Base-by-base conservation (phyloP, 2,329 filamentous ascomycete species). In the Ophiostoma fasciatum region DNA sequence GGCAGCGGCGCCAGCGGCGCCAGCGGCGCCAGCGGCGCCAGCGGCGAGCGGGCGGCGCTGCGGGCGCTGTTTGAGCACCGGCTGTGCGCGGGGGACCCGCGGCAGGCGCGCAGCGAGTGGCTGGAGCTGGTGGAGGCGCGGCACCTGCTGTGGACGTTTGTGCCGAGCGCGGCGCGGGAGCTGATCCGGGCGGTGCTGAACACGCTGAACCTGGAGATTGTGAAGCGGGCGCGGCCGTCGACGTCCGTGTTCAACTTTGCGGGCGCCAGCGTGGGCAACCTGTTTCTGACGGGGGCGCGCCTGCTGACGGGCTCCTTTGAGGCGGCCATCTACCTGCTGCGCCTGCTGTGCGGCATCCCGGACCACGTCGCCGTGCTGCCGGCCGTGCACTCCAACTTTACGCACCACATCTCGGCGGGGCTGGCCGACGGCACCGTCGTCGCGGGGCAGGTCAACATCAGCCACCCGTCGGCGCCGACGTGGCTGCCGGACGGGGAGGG, bases 271-370 rank as follows among this genome's bases (percentile, higher is more conserved):
- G 71, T 87, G 8, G 82, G 82, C 8, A 88, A 88, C 49, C 58
- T 88, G 15, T 88, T 88, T 50, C 59, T 88, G 32, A 85, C 82
- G 0, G 88, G 85, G 1, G 87, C 84, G 0, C 74, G 88, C 2
- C 68, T 96, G 10, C 94, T 94, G 59, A 85, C 83, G 1, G 88
- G 88, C 22, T 88, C 80, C 40, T 88, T 96, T 45, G 90, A 96
- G 55, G 82, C 81, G 7, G 83, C 84, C 28, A 90, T 96, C 43
- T 94, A 94, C 52, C 71, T 96, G 3, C 68, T 96, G 5, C 81
- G 80, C 34, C 81, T 78, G 47, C 82, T 94, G 44, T 93, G 87
- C 50, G 74, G 74, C n/a, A 80, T 96, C 1, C 80, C 84, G 0
- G 68, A 73, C 10, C 67, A 75, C 35, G 74, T 90, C 6, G 69